phyloP scores from a whole-genome alignment of 75 land plant genomes.

The Sequoia sempervirens region DNA sequence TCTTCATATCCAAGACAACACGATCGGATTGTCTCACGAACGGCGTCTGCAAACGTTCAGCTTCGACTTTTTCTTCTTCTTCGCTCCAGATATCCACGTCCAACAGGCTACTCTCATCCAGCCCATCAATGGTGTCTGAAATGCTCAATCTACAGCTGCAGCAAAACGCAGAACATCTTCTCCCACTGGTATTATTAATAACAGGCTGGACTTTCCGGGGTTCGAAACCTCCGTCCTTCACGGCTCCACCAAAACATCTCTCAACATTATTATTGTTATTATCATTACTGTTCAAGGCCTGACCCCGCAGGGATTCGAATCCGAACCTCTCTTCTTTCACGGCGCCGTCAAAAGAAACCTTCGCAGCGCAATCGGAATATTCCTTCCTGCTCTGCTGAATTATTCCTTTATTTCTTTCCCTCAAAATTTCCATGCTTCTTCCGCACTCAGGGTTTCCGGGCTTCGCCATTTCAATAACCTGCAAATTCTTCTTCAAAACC shows the following conservation, averaged over 20 bases:
- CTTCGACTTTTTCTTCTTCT: not conserved
- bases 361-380: not conserved
- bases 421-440: not conserved
- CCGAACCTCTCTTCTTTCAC: not conserved
- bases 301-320: not conserved
- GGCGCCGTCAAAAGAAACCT: not conserved
- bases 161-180: conserved; percentile 9
- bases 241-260: not conserved
- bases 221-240: not conserved
- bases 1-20: conserved; percentile 6
- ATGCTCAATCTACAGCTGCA: conserved; percentile 7
- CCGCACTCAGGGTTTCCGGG: not conserved
- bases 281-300: not conserved
- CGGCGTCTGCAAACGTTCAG: not conserved
- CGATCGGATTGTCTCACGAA: not conserved
- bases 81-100: not conserved
- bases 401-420: not conserved
- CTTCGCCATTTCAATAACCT: not conserved
- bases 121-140: not conserved
- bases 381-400: not conserved
- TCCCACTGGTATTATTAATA: not conserved
- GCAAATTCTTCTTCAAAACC: not conserved
- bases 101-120: not conserved
- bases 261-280: not conserved
- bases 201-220: not conserved